Base-by-base conservation (phyloP, 768 basidiomycete genomes). In the Chalciporus piperatus region DNA sequence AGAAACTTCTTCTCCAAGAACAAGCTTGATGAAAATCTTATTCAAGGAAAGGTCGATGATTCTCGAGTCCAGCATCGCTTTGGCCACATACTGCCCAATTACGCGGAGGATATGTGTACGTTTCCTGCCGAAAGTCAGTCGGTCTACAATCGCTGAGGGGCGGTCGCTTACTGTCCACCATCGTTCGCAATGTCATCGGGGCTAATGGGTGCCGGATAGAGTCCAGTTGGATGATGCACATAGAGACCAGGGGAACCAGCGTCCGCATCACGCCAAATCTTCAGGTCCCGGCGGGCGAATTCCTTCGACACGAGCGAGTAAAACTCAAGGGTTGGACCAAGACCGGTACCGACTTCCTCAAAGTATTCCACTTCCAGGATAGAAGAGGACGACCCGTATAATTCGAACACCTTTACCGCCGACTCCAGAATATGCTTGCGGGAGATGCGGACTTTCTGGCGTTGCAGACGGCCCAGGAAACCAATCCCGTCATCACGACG, bases 331-430 rank as follows among this genome's bases (percentile, higher is more conserved):
- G 97, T 98, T 7, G 97, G 97, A 3, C 97, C 97, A 11, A 99
- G 75, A 17, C 97, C 97, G 8, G 96, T 98, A 17, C 97, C 97
- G 43, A 98, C 95, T 75, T 99, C 97, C 64, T 97, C 93, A 63
- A 98, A 98, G 73, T 98, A 98, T 72, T 99, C 95, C 45, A 98
- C 93, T 67, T 99, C 97, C 38, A 99, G 80, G 19, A 98, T 84
- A 0, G 93, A 93, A 4, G 89, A 90, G 2, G 92, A 93, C 0
- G 92, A 91, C 1, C 97, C 97, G 60, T 98, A 99, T 45, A 98
- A 81, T 65, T 96, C 94, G 57, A 99, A 92, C 9, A 95, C 92
- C 70, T 98, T 98, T 63, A 95, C 86, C 1, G 93, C 94, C 17
- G 94, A 96, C 68, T 98, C 96, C 19, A 99, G 78, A 25, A 98